These are phyloP conservation scores for Zanthoxylum bungeanum DNA, from an alignment of 345 rosid genomes.

Conservation along the genomic window DNA sequence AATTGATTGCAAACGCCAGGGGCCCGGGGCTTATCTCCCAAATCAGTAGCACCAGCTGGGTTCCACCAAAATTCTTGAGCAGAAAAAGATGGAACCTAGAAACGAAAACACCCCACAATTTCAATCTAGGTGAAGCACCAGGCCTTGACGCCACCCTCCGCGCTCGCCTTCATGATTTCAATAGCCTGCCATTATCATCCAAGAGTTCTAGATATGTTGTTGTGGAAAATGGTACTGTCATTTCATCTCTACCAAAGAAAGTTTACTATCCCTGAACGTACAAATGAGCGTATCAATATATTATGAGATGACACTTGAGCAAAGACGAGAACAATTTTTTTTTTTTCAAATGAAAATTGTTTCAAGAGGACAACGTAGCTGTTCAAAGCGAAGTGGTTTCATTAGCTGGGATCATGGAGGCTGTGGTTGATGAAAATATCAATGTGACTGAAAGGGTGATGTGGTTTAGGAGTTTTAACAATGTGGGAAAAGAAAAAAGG, in stretches of 20 bases:
- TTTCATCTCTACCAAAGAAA: conserved; percentile 56
- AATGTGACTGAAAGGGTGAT: conserved; percentile 28
- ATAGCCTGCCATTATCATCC: conserved; percentile 8
- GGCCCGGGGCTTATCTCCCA: conserved; percentile 33
- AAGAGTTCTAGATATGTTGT: conserved; percentile 9
- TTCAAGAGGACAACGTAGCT: not conserved
- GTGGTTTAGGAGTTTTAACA: conserved; percentile 29
- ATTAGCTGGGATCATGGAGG: conserved; percentile 27
- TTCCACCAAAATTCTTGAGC: conserved; percentile 47
- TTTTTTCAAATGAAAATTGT: conserved; percentile 33
- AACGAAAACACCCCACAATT: conserved; percentile 24
- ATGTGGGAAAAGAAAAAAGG: conserved; percentile 17
- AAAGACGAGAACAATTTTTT: conserved; percentile 57
- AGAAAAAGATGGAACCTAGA: conserved; percentile 44
- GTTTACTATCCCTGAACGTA: conserved; percentile 15
- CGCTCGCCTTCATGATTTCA: conserved; percentile 39
- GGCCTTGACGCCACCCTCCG: conserved; percentile 44
- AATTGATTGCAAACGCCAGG: conserved; percentile 23
- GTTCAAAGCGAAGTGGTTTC: conserved; percentile 32
- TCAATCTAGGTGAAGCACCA: conserved; percentile 40
- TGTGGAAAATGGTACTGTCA: conserved; percentile 70
- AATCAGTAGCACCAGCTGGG: conserved; percentile 43
- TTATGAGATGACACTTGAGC: conserved; percentile 53
- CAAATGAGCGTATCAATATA: conserved; percentile 45
- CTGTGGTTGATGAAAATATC: not conserved